phyloP scores from a whole-genome alignment of 2,329 filamentous ascomycete species.

The Xylariaceae sp. region DNA sequence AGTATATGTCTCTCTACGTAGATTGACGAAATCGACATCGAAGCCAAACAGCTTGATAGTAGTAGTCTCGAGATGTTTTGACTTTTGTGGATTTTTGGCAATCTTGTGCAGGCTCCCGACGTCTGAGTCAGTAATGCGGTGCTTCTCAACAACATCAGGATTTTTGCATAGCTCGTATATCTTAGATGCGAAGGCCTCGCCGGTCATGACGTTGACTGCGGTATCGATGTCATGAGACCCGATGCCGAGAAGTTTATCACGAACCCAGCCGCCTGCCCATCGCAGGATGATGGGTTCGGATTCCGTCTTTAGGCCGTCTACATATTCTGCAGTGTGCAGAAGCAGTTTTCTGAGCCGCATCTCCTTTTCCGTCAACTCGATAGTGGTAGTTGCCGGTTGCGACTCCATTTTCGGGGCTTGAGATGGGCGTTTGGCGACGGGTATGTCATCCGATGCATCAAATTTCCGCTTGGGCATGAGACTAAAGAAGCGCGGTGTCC shows the following conservation, averaged over 20 bases:
- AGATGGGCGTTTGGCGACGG: conserved; percentile 15
- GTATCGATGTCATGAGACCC: conserved; percentile 79
- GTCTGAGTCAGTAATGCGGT: conserved; percentile 53
- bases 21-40: conserved; percentile 91
- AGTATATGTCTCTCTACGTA: conserved; percentile 85
- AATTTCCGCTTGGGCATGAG: conserved; percentile 31
- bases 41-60: conserved; percentile 81
- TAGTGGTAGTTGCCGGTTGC: conserved; percentile 27
- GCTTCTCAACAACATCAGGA: conserved; percentile 56
- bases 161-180: conserved; percentile 65
- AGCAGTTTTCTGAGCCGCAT: conserved; percentile 69
- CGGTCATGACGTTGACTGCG: conserved; percentile 82
- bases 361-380: conserved; percentile 66
- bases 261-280: conserved; percentile 84
- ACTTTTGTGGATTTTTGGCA: conserved; percentile 89
- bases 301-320: conserved; percentile 49
- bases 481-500: neutral
- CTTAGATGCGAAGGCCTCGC: conserved; percentile 66
- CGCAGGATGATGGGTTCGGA: conserved; percentile 60
- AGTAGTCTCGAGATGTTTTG: conserved; percentile 90
- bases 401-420: conserved; percentile 28
- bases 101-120: conserved; percentile 82
- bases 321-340: conserved; percentile 72
- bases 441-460: conserved; percentile 18
- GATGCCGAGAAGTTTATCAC: conserved; percentile 73